These are phyloP conservation scores for Vaccinium macrocarpon DNA, from an alignment of 148 eudicot species.

Conservation along the genomic window DNA sequence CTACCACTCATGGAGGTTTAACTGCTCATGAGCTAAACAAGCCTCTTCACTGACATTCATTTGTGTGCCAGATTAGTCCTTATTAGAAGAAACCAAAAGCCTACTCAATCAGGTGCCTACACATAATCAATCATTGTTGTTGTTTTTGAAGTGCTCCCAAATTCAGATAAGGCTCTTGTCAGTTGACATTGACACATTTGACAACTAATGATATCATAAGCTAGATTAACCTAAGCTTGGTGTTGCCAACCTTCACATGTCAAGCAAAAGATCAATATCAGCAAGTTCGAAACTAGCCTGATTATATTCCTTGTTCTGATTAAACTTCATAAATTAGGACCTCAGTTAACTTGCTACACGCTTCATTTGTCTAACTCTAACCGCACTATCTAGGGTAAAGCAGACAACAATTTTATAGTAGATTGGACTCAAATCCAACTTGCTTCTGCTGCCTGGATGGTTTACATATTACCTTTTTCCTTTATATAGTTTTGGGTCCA, in stretches of 20 bases:
- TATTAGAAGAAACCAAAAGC: neutral
- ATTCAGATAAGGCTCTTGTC: neutral
- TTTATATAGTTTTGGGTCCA: neutral
- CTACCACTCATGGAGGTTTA: constrained; percentile 8
- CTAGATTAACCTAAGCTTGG: neutral
- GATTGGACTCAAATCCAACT: neutral
- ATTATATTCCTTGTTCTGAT: neutral
- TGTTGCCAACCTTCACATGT: neutral
- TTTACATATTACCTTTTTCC: neutral
- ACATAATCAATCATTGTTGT: neutral
- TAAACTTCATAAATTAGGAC: neutral
- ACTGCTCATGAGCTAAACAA: neutral
- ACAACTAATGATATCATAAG: neutral
- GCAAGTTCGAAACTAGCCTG: neutral
- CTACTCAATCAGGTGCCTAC: neutral
- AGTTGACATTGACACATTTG: neutral
- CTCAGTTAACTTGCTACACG: neutral
- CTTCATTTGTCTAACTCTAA: neutral
- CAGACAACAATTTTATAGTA: neutral
- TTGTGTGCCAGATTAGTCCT: neutral
- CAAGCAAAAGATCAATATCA: neutral
- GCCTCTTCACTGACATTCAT: constrained; percentile 1
- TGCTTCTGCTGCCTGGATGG: neutral
- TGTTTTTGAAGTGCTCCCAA: neutral
- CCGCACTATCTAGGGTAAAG: neutral